Base-by-base conservation (phyloP, 2,329 filamentous ascomycete genomes). In the Fusarium globosum region DNA sequence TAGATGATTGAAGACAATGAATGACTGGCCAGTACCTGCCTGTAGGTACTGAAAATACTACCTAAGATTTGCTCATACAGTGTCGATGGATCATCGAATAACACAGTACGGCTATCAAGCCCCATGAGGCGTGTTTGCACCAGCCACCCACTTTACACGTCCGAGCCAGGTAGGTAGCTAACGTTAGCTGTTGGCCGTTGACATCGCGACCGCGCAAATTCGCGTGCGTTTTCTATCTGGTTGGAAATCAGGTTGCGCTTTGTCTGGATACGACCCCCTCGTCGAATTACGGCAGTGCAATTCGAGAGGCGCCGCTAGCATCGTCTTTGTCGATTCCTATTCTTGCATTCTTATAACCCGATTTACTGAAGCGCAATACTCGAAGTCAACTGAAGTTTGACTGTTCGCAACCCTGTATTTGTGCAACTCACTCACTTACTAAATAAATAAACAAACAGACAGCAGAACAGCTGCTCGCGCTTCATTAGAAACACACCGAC, bases 101-200 rank as follows among this genome's bases (percentile, higher is more conserved):
- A n/a, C 69, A 73, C 70, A 33, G 66, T 69, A 33, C 21, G 6
- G 26, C 5, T 11, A 7, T n/a, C 18, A 33, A 43, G 65, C 74
- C 64, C 55, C 66, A 62, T 61, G 51, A 55, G 61, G 63, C 57
- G 59, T 62, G 33, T 51, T 23, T 36, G 20, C 48, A 63, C 76
- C 72, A 76, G 75, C 77, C 77, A 78, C 77, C 62, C 66, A 79
- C 75, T 79, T 78, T 73, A 79, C 77, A 74, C 74, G 77, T 64
- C 56, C 43, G 56, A 67, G 69, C 46, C 57, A 67, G 33, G 12
- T 33, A 33, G 33, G 33, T 33, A 33, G 33, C 12, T 33, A 33
- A 33, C 12, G 33, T 33, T 33, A 33, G 69, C 51, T 69, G 42
- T 28, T 39, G n/a, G 33, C 30, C 16, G 30, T 52, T 39, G 41